A percentile compares a stretch with the other conserved stretches of the same genome.
phyloP scores from a whole-genome alignment of 2,329 filamentous ascomycete genomes.

The Trichoderma sp. region DNA sequence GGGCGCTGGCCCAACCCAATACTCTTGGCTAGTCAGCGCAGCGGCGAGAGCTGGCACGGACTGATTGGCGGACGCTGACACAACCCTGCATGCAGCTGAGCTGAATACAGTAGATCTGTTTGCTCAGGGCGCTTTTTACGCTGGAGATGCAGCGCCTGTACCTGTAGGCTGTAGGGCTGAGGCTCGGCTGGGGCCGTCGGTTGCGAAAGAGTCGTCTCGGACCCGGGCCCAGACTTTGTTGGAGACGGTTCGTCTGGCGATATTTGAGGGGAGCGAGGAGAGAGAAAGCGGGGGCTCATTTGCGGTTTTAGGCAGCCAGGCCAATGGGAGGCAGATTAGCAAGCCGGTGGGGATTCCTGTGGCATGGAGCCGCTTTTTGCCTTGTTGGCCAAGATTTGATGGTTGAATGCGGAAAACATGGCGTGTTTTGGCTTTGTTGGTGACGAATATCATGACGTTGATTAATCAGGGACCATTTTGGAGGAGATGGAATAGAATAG shows the following conservation, averaged over 20 bases:
- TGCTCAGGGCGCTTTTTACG: neutral
- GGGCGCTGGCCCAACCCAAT: neutral
- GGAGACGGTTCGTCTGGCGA: slow-evolving; percentile 6
- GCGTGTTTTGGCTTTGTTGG: neutral
- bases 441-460: neutral
- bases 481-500: neutral
- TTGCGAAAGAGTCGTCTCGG: slow-evolving; percentile 9
- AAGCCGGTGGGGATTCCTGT: neutral
- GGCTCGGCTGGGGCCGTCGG: slow-evolving; percentile 4
- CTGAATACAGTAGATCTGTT: neutral
- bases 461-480: neutral
- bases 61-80: slow-evolving; percentile 14
- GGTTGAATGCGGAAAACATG: neutral
- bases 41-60: neutral
- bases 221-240: slow-evolving; percentile 8
- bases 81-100: slow-evolving; percentile 13
- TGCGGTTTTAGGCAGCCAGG: neutral
- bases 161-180: slow-evolving; percentile 6
- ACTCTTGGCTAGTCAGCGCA: neutral
- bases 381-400: neutral
- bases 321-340: neutral
- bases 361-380: neutral
- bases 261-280: neutral
- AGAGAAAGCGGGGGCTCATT: slow-evolving; percentile 1
- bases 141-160: neutral